phyloP scores from a whole-genome alignment of 176 grass and related monocot species.

The Luzula sylvatica region DNA sequence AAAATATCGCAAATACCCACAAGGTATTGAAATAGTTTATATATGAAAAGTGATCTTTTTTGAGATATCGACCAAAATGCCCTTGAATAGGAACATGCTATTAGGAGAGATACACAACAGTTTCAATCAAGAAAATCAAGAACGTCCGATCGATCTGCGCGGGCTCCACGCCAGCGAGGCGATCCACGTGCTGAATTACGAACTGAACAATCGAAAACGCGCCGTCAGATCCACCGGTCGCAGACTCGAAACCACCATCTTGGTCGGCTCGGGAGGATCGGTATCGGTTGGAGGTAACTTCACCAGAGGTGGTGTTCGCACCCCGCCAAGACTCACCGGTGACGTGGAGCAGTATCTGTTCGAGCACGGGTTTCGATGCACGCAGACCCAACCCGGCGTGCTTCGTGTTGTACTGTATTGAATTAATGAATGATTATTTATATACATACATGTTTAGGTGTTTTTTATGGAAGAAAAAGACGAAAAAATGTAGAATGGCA shows the following conservation, averaged over 20 bases:
- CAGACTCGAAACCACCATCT: conserved; percentile 47
- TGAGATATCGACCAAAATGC: too few relatives aligned
- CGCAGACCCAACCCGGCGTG: conserved; percentile 49
- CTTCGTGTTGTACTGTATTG: conserved; percentile 62
- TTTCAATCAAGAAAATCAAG: conserved; percentile 63
- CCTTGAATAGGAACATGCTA: conserved; percentile 31
- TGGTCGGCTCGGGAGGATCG: conserved; percentile 33
- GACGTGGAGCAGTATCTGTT: conserved; percentile 76
- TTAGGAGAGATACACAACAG: too few relatives aligned
- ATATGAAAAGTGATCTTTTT: too few relatives aligned
- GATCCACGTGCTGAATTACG: conserved; percentile 61
- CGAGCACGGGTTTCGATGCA: conserved; percentile 59
- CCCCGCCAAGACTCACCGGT: conserved; percentile 39
- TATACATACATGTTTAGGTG: conserved; percentile 25
- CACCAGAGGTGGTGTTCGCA: conserved; percentile 16
- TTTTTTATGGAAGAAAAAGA: conserved; percentile 1
- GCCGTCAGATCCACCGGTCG: conserved; percentile 46
- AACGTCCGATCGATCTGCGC: conserved; percentile 58
- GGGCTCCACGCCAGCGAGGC: conserved; percentile 60
- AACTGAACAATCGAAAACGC: conserved; percentile 56
- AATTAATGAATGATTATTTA: conserved; percentile 4
- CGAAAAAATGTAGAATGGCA: too few relatives aligned
- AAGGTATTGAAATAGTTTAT: too few relatives aligned
- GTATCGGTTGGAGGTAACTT: conserved; percentile 9
- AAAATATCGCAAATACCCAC: too few relatives aligned